Evolutionary conservation across 2,329 filamentous ascomycete species (phyloP), one percentile per base, ranked within the genome.

Genomic region (Colletotrichum spaethianum): DNA sequence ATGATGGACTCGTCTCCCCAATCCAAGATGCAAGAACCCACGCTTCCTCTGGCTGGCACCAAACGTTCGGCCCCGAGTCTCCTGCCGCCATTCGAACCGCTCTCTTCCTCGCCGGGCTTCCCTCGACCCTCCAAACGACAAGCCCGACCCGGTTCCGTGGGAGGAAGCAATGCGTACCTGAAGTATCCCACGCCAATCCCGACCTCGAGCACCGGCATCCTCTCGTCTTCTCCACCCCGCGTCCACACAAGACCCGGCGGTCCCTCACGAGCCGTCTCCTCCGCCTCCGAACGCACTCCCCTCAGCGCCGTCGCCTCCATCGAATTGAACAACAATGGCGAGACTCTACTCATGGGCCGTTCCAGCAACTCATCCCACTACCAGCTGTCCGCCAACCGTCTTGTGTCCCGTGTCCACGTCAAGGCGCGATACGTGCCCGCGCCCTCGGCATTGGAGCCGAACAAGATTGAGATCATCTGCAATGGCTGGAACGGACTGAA

Each of bases 321-420:
- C 74, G 90, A 94, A 80, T 89, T 98, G 23, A 91, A 92, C 66
- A 92, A 92, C 75, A 94, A 93, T 82, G 95, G 96, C 74, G 94
- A 97, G 77, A 86, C 91, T 18, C 84, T 98, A 42, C 88, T 93
- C 73, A 96, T 99, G 93, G 96, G 96, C 74, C 91, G 96, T 75
- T 98, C 95, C 7, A 98, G 94, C 84, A 96, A 94, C 82, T 97
- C 95, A 18, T 97, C 95, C n/a, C 92, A 98, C 80, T 96, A 96
- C 81, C 96, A 98, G 83, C 89, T 99, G 18, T 96, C 96, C 33
- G 91, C 94, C 76, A 98, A 97, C 83, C 93, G 95, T 57, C 90
- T 97, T 72, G 94, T 99, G 74, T 98, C 96, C 78, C 93, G 96
- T 79, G 91, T 98, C 31, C 96, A 99, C 80, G 93, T 98, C 82